Evolutionary conservation across 2,329 filamentous ascomycete genomes (phyloP), one percentile per base, ranked within the genome.

Genomic region (Arthrinium puccinioides): DNA sequence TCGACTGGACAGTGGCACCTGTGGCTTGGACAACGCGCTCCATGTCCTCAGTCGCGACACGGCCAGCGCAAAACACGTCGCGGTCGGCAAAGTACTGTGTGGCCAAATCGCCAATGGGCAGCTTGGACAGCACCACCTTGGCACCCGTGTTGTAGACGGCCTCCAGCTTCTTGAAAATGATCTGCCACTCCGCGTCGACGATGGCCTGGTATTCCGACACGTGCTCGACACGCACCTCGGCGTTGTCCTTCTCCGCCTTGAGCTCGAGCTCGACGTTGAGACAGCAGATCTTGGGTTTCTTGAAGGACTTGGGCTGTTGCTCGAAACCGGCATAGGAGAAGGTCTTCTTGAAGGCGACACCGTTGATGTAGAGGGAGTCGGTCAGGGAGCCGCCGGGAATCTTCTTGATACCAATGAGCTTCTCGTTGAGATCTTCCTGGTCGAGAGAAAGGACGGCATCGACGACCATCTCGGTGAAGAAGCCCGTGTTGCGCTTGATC

Each of bases 401-500:
- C 71, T 96, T 97, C 76, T 98, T 98, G 61, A 97, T 79, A 44
- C 92, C 92, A 55, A 98, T 98, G 54, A 97, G 79, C 63, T 90
- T 96, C 65, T 97, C 90, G 70, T 98, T 94, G 40, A 98, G 76
- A 59, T 97, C 90, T 45, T 94, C 85, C 64, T 98, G 92, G 64
- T 98, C 90, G 45, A 98, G 79, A 19, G 89, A 88, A 19, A 97
- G 72, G 37, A 98, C 92, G 33, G 92, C 89, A 59, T 98, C 88
- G 54, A 98, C 92, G 50, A 97, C 92, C 90, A 98, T 95, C 74
- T 95, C 92, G 45, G 92, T 97, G 69, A 98, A 98, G 66, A 97
- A 98, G 4, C 79, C 79, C 21, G 92, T 85, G 69, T 98, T 97
- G 56, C 90, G 78, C 77, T 97, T 94, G 60, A 98, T 97, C 52